Percentiles rank a stretch among this genome's conserved stretches.
phyloP scores from a whole-genome alignment of 305 asterid species.

The Fraxinus floribunda region DNA sequence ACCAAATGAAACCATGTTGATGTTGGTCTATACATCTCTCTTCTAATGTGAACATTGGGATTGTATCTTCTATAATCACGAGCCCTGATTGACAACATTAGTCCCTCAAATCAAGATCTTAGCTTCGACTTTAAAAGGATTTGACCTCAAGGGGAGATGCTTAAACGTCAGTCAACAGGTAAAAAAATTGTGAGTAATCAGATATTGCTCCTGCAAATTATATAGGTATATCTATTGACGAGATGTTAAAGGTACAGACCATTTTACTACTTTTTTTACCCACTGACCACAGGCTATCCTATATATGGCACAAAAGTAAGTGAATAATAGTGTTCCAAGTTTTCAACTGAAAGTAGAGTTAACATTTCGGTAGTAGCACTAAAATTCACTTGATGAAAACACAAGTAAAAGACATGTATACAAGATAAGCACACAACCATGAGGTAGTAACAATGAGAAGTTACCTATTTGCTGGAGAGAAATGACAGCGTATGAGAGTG shows the following conservation, averaged over 20 bases:
- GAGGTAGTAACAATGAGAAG: not conserved
- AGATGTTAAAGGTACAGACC: not conserved
- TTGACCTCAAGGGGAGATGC: not conserved
- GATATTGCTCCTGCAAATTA: not conserved
- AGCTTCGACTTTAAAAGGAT: not conserved
- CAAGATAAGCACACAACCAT: not conserved
- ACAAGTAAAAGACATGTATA: not conserved
- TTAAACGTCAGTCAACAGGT: not conserved
- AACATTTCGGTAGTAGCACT: not conserved
- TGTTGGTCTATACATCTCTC: not conserved
- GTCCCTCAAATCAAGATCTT: not conserved
- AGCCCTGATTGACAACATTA: not conserved
- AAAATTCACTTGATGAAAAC: not conserved
- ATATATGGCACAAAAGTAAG: not conserved
- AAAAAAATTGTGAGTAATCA: not conserved
- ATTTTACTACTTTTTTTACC: not conserved
- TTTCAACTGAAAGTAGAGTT: not conserved
- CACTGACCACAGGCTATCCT: not conserved
- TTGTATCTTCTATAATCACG: not conserved
- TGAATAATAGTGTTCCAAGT: not conserved
- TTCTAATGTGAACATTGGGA: not conserved
- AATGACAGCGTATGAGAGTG: conserved; percentile 90
- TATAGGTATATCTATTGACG: not conserved
- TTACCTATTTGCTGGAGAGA: conserved; percentile 87
- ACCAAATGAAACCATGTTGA: not conserved